Percentiles rank a stretch among this genome's conserved stretches.
Evolutionary conservation across 1,284 basidiomycete species (phyloP).

Genomic region (Xerocomus tenax): DNA sequence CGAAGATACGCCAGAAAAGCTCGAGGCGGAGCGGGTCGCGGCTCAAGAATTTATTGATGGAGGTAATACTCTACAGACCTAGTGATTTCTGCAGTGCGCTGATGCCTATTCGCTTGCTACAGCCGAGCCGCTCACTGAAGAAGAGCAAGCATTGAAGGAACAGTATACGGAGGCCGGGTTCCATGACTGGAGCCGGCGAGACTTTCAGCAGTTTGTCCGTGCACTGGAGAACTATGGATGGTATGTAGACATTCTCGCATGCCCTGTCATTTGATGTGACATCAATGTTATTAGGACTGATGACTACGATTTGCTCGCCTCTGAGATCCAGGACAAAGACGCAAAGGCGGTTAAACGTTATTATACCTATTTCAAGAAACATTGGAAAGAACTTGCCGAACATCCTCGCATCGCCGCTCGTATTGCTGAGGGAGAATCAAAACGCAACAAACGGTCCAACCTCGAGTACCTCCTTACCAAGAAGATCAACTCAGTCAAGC

Average conservation of each 20-base stretch:
- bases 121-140: conserved; percentile 85
- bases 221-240: conserved; percentile 85
- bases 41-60: conserved; percentile 86
- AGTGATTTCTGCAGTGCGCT: not conserved
- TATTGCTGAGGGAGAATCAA: conserved; percentile 77
- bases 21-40: conserved; percentile 73
- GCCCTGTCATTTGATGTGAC: not conserved
- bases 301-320: conserved; percentile 67
- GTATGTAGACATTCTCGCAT: conserved; percentile 33
- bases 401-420: conserved; percentile 74
- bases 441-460: conserved; percentile 79
- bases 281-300: conserved; percentile 52
- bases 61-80: conserved; percentile 35
- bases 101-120: not conserved
- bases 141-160: conserved; percentile 76
- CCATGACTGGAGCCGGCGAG: conserved; percentile 83
- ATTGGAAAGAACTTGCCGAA: conserved; percentile 75
- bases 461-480: conserved; percentile 68
- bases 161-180: conserved; percentile 74
- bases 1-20: conserved; percentile 73
- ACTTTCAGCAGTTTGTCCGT: conserved; percentile 87
- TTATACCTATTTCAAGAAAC: conserved; percentile 81
- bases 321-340: conserved; percentile 83
- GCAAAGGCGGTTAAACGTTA: conserved; percentile 77
- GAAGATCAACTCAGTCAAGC: conserved; percentile 75